Percentiles rank a stretch among this genome's conserved stretches.
These are phyloP conservation scores for Bertia moriformis DNA, from an alignment of 2,329 filamentous ascomycete species.

Conservation along the genomic window DNA sequence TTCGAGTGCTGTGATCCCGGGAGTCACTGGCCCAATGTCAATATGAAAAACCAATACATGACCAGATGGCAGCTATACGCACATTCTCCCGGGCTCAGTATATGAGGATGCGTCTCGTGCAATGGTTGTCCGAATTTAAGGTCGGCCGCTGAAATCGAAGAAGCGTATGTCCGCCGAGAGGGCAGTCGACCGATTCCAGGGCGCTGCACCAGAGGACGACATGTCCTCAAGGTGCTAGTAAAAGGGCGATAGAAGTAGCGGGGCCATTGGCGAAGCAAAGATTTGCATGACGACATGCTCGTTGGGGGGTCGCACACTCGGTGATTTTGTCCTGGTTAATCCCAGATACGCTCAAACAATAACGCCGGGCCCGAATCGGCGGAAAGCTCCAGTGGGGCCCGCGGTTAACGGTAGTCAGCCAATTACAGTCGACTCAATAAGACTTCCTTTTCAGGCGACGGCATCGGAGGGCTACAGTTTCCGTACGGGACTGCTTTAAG, in stretches of 20 bases:
- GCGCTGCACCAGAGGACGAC: not conserved
- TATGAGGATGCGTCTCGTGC: slow-evolving; percentile 62
- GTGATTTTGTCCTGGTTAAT: no score
- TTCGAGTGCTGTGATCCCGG: slow-evolving; percentile 59
- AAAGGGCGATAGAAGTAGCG: not conserved
- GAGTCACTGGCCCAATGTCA: slow-evolving; percentile 41
- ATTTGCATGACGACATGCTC: slow-evolving; percentile 1
- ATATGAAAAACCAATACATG: no score
- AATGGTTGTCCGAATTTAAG: slow-evolving; percentile 58
- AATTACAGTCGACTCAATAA: no score
- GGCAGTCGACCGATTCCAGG: not conserved
- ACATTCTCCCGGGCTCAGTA: slow-evolving; percentile 53
- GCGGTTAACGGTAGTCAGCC: no score
- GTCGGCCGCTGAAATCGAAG: slow-evolving; percentile 37
- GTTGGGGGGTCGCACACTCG: no score
- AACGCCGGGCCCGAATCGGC: no score
- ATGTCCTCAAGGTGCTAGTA: not conserved
- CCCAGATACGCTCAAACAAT: no score
- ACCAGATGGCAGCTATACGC: no score
- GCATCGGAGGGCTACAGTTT: no score
- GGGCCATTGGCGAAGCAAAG: not conserved
- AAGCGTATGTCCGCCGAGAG: not conserved
- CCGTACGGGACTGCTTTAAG: no score
- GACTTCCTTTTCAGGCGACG: no score
- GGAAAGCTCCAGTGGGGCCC: no score